Evolutionary conservation across 2,329 filamentous ascomycete species (phyloP), one percentile per base, ranked within the genome.

Genomic region (Chaetomium globosum): DNA sequence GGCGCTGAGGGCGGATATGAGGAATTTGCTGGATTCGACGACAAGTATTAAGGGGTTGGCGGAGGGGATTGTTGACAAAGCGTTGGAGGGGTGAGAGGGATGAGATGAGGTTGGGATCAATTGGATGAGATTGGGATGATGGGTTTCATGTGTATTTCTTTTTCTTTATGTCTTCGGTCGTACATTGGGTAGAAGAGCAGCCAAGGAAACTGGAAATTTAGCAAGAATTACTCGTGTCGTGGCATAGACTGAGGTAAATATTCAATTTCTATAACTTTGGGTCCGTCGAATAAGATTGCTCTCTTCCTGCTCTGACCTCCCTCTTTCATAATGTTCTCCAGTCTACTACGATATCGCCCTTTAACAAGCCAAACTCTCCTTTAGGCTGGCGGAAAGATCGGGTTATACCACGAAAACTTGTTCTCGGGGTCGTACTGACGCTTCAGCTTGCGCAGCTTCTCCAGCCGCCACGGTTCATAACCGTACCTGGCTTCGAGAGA

Each of bases 401-500:
- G 53, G 6, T 21, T 31, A 21, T 55, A 55, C 9, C n/a, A 55
- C 0, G n/a, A 10, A n/a, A 68, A 67, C 36, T 31, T 48, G 12
- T 60, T 55, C 6, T 58, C 16, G 1, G 68, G 68, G 48, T 69
- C 68, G 19, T 67, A 69, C 59, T 49, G 48, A 51, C 23, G 23
- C 68, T 69, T 69, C 36, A 70, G 43, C 28, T 33, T 31, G 43
- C 56, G 36, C 60, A 70, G 43, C 63, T 36, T 66, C 54, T 53
- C 4, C 61, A 68, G 12, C 19, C 66, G 30, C 64, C 61, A 68
- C 16, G 46, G 28, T 28, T 59, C 62, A 9, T 52, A 57, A n/a
- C 63, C 65, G 28, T 67, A 69, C n/a, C 66, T 43, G n/a, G 48
- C 39, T 56, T 64, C 56, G 8, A 55, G n/a, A 12, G 43, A 56